phyloP scores from a whole-genome alignment of 805 yeast species.

The Tetrapisispora arboricola region DNA sequence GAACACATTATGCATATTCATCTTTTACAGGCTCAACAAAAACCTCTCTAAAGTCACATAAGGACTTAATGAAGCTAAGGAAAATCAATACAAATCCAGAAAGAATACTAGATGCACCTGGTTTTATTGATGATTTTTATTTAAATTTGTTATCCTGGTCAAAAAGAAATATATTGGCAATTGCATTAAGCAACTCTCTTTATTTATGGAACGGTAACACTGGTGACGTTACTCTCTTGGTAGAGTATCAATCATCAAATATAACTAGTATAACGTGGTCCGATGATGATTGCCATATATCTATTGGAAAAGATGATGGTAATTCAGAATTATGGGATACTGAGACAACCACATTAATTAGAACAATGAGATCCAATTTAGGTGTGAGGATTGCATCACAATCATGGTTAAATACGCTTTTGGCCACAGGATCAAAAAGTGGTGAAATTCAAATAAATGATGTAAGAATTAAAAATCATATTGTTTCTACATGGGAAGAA shows the following conservation, averaged over 20 bases:
- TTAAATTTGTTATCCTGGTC: constrained; percentile 86
- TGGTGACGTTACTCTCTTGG: constrained; percentile 63
- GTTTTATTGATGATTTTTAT: constrained; percentile 85
- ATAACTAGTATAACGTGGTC: constrained; percentile 71
- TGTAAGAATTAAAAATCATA: constrained; percentile 74
- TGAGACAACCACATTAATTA: constrained; percentile 57
- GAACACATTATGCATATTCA: constrained; percentile 26
- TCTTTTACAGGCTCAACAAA: constrained; percentile 30
- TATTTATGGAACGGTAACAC: constrained; percentile 88
- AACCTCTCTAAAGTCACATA: neutral
- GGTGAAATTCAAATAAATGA: constrained; percentile 85
- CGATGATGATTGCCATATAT: constrained; percentile 75
- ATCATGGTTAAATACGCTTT: constrained; percentile 71
- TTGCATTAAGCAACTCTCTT: constrained; percentile 74
- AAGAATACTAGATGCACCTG: constrained; percentile 92
- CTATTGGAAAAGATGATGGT: constrained; percentile 80
- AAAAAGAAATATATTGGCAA: constrained; percentile 64
- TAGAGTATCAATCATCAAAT: constrained; percentile 39
- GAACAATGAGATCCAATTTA: constrained; percentile 64
- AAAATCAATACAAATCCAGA: constrained; percentile 83
- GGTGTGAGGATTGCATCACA: constrained; percentile 74
- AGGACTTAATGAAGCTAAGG: constrained; percentile 57
- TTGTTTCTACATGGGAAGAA: constrained; percentile 45
- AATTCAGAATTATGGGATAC: constrained; percentile 89
- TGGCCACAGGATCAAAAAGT: constrained; percentile 79